These are phyloP conservation scores for Macrophomina phaseolina DNA, from an alignment of 2,329 filamentous ascomycete genomes.

Conservation along the genomic window DNA sequence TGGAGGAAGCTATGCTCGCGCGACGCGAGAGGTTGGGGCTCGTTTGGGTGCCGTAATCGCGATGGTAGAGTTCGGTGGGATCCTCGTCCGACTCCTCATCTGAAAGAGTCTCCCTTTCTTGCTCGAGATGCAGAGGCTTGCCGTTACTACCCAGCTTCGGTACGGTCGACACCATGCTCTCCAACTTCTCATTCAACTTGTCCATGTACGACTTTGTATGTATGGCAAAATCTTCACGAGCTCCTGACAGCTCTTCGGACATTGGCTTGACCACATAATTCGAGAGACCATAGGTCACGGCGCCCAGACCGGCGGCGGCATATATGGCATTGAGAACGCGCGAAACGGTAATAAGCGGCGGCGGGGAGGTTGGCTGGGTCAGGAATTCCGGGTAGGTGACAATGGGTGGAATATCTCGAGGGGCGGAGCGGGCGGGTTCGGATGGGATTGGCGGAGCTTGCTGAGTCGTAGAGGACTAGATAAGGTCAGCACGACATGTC, in stretches of 20 bases:
- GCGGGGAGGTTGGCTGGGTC: conserved; percentile 62
- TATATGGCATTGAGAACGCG: conserved; percentile 64
- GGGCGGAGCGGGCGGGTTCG: conserved; percentile 2
- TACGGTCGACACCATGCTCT: conserved; percentile 66
- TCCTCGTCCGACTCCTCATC: conserved; percentile 57
- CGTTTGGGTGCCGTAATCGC: conserved; percentile 81
- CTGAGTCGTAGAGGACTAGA: conserved; percentile 17
- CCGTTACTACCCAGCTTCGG: conserved; percentile 47
- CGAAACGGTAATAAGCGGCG: conserved; percentile 64
- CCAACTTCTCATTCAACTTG: conserved; percentile 62
- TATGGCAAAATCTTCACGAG: conserved; percentile 63
- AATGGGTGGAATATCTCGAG: conserved; percentile 62
- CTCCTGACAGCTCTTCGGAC: conserved; percentile 58
- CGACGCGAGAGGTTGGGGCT: conserved; percentile 48
- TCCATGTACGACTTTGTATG: conserved; percentile 59
- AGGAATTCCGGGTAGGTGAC: conserved; percentile 73
- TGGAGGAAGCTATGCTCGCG: conserved; percentile 33
- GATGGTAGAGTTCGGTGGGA: conserved; percentile 80
- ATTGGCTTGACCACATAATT: conserved; percentile 71
- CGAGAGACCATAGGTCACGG: conserved; percentile 71
- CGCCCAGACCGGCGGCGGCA: conserved; percentile 59
- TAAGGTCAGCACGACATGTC: conserved; percentile 7
- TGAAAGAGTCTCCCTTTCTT: conserved; percentile 35
- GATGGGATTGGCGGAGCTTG: neutral
- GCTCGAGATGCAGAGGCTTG: conserved; percentile 31